Conservation (phyloP, 805 yeast genomes). For the Candida easanensis region DNA sequence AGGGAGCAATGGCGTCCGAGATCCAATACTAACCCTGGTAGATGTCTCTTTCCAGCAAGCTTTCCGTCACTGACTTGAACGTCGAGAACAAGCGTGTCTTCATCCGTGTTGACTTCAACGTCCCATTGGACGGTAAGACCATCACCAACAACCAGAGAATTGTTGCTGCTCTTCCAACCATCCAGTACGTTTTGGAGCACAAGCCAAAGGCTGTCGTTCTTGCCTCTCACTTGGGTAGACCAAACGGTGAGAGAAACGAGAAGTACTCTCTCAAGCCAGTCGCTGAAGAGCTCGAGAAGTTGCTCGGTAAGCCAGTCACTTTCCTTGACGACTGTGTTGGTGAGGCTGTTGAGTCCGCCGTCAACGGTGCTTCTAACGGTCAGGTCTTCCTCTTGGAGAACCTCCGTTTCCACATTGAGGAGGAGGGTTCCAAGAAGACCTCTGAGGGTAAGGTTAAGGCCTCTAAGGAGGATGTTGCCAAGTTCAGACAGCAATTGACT, state of each 20-base stretch:
- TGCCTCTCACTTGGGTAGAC: constrained; percentile 99
- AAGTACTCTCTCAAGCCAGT: constrained; percentile 95
- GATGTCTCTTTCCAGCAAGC: constrained; percentile 93
- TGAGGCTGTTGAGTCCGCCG: constrained; percentile 77
- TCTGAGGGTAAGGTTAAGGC: constrained; percentile 95
- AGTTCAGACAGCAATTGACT: constrained; percentile 87
- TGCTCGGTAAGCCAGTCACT: constrained; percentile 69
- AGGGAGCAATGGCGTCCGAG: background rate
- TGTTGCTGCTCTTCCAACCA: constrained; percentile 99
- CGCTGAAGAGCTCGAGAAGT: constrained; percentile 79
- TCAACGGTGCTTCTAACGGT: constrained; percentile 71
- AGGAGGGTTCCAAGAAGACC: constrained; percentile 90
- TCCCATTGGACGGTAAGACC: constrained; percentile 90
- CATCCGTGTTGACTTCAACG: constrained; percentile 97
- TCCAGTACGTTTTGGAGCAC: constrained; percentile 88
- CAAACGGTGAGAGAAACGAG: constrained; percentile 85
- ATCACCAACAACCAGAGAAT: constrained; percentile 99
- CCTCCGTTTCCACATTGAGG: constrained; percentile 97
- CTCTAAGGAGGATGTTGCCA: constrained; percentile 74
- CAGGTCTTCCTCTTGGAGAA: constrained; percentile 90
- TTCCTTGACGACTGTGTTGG: constrained; percentile 95
- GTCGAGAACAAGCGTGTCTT: constrained; percentile 92
- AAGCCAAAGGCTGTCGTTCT: constrained; percentile 88
- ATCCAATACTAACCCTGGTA: constrained; percentile 3
- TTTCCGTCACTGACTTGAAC: constrained; percentile 88